Conservation (phyloP, 768 basidiomycete species). For the Kwoniella newhampshirensis region DNA sequence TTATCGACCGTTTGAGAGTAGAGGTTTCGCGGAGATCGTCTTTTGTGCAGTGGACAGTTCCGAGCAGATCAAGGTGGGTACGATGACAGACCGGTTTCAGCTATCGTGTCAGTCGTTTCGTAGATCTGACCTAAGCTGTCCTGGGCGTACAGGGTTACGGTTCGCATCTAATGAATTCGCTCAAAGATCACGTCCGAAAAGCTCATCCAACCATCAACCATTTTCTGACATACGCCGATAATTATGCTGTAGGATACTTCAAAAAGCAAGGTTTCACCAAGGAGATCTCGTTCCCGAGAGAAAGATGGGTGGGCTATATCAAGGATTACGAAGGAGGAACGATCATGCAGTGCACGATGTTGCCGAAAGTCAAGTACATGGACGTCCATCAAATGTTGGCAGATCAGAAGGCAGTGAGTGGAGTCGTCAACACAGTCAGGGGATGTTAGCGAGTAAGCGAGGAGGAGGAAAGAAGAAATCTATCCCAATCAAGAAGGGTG, state of each 20-base stretch:
- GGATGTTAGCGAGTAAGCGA: constrained; percentile 29
- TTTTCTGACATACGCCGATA: constrained; percentile 97
- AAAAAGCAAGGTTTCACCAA: constrained; percentile 99
- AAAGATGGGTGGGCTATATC: constrained; percentile 97
- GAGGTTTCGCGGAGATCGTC: constrained; percentile 95
- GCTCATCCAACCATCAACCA: constrained; percentile 85
- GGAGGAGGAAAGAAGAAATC: constrained; percentile 31
- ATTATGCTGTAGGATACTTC: constrained; percentile 98
- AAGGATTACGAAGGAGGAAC: constrained; percentile 99
- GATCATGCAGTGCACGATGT: constrained; percentile 90
- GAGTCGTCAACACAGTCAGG: constrained; percentile 9
- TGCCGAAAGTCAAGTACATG: constrained; percentile 87
- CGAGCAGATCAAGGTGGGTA: constrained; percentile 88
- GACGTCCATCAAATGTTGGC: constrained; percentile 72
- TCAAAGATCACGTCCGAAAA: constrained; percentile 84
- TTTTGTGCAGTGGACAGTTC: constrained; percentile 97
- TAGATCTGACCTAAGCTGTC: neutral
- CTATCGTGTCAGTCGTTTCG: too few species aligned
- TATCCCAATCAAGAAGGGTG: constrained; percentile 39
- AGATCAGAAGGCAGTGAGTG: constrained; percentile 69
- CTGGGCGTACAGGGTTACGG: constrained; percentile 75
- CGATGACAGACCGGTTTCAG: neutral
- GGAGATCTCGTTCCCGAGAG: constrained; percentile 86
- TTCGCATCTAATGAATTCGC: constrained; percentile 96
- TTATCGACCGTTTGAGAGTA: constrained; percentile 90